phyloP scores from a whole-genome alignment of 1,139 yeast species.

The Protomyces inouyei region DNA sequence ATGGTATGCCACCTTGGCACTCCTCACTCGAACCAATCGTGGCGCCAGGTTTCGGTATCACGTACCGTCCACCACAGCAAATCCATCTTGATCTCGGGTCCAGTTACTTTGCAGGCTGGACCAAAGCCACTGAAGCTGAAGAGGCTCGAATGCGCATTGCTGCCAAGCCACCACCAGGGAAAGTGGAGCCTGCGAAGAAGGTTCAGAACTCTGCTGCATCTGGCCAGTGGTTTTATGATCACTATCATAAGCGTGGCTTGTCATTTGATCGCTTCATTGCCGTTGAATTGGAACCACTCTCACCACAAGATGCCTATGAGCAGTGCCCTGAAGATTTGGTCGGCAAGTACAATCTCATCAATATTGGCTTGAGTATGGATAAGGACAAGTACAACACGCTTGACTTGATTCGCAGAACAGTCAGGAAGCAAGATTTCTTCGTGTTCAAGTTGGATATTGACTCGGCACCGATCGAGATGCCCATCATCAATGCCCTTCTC shows the following conservation, averaged over 20 bases:
- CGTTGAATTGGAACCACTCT: conserved; percentile 8
- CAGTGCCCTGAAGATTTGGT: conserved; percentile 16
- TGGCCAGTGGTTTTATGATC: conserved; percentile 15
- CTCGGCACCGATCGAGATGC: conserved; percentile 24
- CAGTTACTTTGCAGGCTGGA: conserved; percentile 18
- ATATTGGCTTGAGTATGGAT: conserved; percentile 15
- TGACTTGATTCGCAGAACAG: conserved; percentile 12
- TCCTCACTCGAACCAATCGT: conserved; percentile 1
- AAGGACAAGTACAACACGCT: conserved; percentile 13
- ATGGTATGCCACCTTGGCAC: conserved; percentile 23
- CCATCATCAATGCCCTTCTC: conserved; percentile 6
- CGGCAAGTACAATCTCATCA: conserved; percentile 9
- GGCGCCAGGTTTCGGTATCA: background rate
- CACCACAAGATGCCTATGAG: background rate
- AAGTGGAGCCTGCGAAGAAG: background rate
- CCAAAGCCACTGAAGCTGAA: background rate
- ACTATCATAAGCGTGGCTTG: conserved; percentile 15
- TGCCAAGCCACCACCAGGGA: background rate
- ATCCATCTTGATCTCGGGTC: conserved; percentile 22
- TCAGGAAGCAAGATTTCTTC: conserved; percentile 14
- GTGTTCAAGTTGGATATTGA: conserved; percentile 23
- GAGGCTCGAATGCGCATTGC: background rate
- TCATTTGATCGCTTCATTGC: conserved; percentile 16
- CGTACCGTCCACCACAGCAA: background rate
- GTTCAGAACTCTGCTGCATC: conserved; percentile 4